phyloP scores from a whole-genome alignment of 805 yeast genomes.

The Sugiyamaella lignohabitans region DNA sequence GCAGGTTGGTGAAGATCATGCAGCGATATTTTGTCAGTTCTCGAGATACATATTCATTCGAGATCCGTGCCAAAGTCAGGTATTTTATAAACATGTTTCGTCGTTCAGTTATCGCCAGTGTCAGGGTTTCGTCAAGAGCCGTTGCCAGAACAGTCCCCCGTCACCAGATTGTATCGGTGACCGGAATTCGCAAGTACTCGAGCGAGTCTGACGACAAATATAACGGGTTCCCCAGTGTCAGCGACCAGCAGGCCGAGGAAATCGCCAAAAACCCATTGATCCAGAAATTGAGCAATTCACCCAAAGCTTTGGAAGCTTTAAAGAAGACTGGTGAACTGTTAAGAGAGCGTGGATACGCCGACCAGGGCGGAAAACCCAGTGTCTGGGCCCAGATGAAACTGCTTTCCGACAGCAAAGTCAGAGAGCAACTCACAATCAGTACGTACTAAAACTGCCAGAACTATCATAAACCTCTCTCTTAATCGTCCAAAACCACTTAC shows the following conservation, averaged over 20 bases:
- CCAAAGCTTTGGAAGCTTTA: conserved; percentile 21
- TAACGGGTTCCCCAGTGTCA: background rate
- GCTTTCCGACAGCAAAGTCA: conserved; percentile 26
- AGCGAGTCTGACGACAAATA: too few relatives aligned
- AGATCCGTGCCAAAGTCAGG: too few relatives aligned
- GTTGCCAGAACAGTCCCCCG: background rate
- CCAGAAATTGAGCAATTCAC: conserved; percentile 21
- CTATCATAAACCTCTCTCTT: too few relatives aligned
- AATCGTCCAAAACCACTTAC: background rate
- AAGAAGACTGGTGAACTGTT: conserved; percentile 17
- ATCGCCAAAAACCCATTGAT: conserved; percentile 14
- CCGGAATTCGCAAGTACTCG: background rate
- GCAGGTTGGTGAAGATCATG: too few relatives aligned
- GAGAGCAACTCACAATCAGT: conserved; percentile 21
- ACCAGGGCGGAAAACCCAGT: conserved; percentile 23
- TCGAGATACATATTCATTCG: too few relatives aligned
- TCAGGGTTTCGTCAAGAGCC: background rate
- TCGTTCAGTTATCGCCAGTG: background rate
- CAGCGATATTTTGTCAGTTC: too few relatives aligned
- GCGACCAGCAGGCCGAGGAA: conserved; percentile 11
- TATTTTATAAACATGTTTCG: too few relatives aligned
- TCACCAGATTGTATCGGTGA: too few relatives aligned
- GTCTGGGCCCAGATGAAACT: conserved; percentile 25
- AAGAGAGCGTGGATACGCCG: conserved; percentile 27
- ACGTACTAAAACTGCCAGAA: conserved; percentile 8